Conservation (phyloP, 2,329 filamentous ascomycete genomes). For the Nemania sp. region DNA sequence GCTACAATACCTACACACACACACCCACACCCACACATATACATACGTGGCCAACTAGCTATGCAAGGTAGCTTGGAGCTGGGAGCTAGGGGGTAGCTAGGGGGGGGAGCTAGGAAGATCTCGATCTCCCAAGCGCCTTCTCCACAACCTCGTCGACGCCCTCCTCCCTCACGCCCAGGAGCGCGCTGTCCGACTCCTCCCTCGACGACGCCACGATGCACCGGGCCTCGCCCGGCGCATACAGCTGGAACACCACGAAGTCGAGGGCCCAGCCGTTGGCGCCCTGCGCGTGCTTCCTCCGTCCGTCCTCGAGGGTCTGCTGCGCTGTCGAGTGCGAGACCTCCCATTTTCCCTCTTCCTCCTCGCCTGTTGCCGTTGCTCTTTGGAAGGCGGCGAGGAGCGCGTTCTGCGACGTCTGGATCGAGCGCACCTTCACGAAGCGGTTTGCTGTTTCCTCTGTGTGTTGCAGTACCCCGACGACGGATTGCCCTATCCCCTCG, state of each 20-base stretch:
- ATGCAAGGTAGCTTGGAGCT: too few relatives aligned
- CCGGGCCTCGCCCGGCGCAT: constrained; percentile 47
- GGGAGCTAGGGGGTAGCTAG: too few relatives aligned
- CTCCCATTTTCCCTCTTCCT: constrained; percentile 40
- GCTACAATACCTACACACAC: too few relatives aligned
- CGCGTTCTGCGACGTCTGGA: constrained; percentile 44
- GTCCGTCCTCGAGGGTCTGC: constrained; percentile 41
- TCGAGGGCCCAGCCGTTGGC: constrained; percentile 46
- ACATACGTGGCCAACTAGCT: not conserved
- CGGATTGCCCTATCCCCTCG: constrained; percentile 47
- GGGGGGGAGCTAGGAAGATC: too few relatives aligned
- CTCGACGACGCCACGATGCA: constrained; percentile 46
- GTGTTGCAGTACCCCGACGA: constrained; percentile 35
- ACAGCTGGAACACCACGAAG: constrained; percentile 49
- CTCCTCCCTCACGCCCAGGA: constrained; percentile 48
- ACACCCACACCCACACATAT: too few relatives aligned
- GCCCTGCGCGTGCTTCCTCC: constrained; percentile 43
- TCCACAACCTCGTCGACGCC: constrained; percentile 45
- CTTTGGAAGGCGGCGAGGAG: constrained; percentile 47
- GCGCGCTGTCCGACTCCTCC: constrained; percentile 44
- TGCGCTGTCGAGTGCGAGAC: constrained; percentile 37
- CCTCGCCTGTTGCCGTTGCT: constrained; percentile 4
- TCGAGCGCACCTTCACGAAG: constrained; percentile 48
- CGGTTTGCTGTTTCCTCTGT: constrained; percentile 43
- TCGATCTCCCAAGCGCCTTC: constrained; percentile 39